Conservation (phyloP, 73 alveolate species). For the Breviolum minutum region DNA sequence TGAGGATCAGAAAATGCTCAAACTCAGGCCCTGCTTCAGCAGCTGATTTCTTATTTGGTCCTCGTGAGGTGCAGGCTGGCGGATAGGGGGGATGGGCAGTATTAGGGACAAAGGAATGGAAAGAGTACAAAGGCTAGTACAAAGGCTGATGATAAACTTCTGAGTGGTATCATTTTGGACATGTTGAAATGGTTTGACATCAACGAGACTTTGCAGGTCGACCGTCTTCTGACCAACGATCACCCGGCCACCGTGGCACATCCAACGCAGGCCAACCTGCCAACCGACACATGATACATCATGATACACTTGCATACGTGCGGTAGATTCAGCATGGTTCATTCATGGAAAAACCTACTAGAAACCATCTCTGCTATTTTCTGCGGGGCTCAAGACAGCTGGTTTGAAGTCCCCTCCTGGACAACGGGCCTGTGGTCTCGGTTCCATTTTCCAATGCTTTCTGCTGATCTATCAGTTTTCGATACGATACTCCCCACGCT, state of each 20-base stretch:
- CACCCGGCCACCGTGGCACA: not conserved
- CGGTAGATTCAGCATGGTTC: too few relatives aligned
- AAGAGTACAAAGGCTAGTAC: not conserved
- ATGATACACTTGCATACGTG: too few relatives aligned
- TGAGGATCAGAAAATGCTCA: not conserved
- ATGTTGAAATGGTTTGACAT: too few relatives aligned
- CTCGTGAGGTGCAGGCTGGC: not conserved
- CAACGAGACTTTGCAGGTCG: not conserved
- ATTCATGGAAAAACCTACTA: too few relatives aligned
- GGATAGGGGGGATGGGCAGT: too few relatives aligned
- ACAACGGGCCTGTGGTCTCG: not conserved
- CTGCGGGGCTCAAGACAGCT: too few relatives aligned
- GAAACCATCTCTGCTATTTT: too few relatives aligned
- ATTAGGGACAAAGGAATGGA: too few relatives aligned
- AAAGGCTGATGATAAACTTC: not conserved
- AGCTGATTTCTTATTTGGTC: constrained; percentile 9
- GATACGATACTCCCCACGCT: not conserved
- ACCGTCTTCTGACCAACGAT: constrained; percentile 7
- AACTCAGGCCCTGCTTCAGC: constrained; percentile 24
- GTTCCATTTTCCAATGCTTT: not conserved
- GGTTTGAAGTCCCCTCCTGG: too few relatives aligned
- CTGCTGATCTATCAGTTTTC: not conserved
- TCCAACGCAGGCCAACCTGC: not conserved
- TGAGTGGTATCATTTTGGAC: too few relatives aligned
- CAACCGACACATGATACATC: too few relatives aligned